Evolutionary conservation across 495 filamentous ascomycete genomes (phyloP), one percentile per base, ranked within the genome.

Genomic region (Hypoxylon cercidicola): DNA sequence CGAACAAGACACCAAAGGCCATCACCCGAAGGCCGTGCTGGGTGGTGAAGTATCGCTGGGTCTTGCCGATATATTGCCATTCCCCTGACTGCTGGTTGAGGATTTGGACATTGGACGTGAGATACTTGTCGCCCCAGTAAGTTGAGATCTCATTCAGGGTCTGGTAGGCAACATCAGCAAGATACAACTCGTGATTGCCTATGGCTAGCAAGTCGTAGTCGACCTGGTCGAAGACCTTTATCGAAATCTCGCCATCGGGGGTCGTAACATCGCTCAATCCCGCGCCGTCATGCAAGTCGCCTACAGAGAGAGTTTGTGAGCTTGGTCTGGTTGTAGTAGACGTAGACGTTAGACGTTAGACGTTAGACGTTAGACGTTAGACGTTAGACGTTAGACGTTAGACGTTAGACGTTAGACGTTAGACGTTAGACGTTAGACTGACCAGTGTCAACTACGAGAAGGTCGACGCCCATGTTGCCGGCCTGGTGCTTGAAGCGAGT

Each of bases 81-180:
- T 87, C 77, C 9, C 83, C 79, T 9, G 84, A 87, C 12, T 82
- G 74, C 0, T 84, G 83, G 57, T 89, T 83, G 55, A 87, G 75
- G 34, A 93, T 92, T 67, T 95, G 88, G 34, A 95, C 83, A 71
- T 96, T 96, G 0, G 90, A 92, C 7, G 91, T 87, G n/a, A 93
- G 74, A 65, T 93, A 93, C 57, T 72, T 77, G 16, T 79, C 74
- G 15, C 79, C 80, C 79, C 77, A 73, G 40, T 69, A 63, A 1
- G 58, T 55, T 11, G 77, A 79, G 25, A 74, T 70, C 46, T 72
- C 68, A 25, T 81, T 72, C 69, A 77, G 74, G 21, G 74, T 68
- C 55, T 77, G 73, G 52, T 80, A 75, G 12, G 74, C 71, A 28
- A 75, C 61, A 6, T 74, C 67, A 32, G 71, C 76, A 51, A 91